Base-by-base conservation (phyloP, 148 eudicot genomes). In the Vaccinium macrocarpon region DNA sequence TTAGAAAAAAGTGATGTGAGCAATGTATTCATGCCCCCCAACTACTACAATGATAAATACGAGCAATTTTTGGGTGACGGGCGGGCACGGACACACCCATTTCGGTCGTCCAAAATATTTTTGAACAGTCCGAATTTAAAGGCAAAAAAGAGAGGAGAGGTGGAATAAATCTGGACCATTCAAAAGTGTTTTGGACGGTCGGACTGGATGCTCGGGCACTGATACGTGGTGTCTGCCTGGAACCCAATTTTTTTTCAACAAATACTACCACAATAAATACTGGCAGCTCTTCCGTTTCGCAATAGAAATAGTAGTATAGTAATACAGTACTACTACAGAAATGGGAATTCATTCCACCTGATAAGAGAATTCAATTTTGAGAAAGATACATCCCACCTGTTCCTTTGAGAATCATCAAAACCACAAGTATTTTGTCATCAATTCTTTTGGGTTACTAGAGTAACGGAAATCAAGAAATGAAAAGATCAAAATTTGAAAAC, bases 1-100 rank as follows among this genome's bases (percentile, higher is more conserved):
- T 87, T 59, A 72, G 85, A 13, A 76, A 68, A 70, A 21, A 72
- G 51, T 84, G 85, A 85, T 83, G 87, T 73, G 85, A 71, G 81
- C 85, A 87, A 85, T 79, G 75, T 82, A 82, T 46, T 70, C 84
- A 64, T 83, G 79, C 38, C 42, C 76, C 78, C 11, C 18, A 62
- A n/a, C 76, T 62, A 27, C 23, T 27, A 16, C 48, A 1, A 32
- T 32, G 59, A 14, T 49, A 49, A 83, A n/a, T 83, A 49, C 35
- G 35, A 32, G 35, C 35, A 32, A 32, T 32, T 32, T 32, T 32
- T 32, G 2, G 35, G 3, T 32, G 35, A 32, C 35, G 3, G 35
- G 35, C 35, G 35, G 35, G 35, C 35, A 32, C 35, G 3, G 35
- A 32, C n/a, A 32, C 35, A 32, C 2, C 35, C 3, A 2, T 32